phyloP scores from a whole-genome alignment of 306 rosid species.

The Abrus pulchellus region DNA sequence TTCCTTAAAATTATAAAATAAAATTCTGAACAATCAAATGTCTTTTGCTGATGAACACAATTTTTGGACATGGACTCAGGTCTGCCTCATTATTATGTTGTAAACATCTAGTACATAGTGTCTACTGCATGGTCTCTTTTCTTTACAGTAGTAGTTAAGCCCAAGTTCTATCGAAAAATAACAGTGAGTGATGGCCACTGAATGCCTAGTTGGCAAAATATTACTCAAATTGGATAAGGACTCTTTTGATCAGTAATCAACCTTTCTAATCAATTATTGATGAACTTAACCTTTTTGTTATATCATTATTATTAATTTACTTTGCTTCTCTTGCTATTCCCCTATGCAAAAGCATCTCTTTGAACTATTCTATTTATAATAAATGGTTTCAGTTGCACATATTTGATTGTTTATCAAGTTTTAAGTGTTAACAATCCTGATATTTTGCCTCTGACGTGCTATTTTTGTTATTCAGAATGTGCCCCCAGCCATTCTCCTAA shows the following conservation, averaged over 20 bases:
- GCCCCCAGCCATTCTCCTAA: slow-evolving; percentile 92
- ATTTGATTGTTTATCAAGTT: neutral
- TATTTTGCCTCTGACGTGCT: slow-evolving; percentile 36
- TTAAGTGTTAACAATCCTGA: slow-evolving; percentile 24
- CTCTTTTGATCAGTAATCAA: slow-evolving; percentile 21
- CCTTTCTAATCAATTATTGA: neutral
- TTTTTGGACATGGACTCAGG: neutral
- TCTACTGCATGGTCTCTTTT: slow-evolving; percentile 3
- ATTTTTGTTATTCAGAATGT: slow-evolving; percentile 70
- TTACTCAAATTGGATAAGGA: slow-evolving; percentile 26
- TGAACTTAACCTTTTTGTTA: slow-evolving; percentile 19
- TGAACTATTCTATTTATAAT: neutral
- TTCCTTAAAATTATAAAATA: slow-evolving; percentile 12
- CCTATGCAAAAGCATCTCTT: neutral
- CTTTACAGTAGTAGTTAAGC: slow-evolving; percentile 18
- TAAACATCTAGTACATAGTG: neutral
- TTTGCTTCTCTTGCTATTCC: slow-evolving; percentile 11
- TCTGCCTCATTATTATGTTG: slow-evolving; percentile 14
- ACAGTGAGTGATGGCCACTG: neutral
- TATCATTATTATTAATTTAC: neutral
- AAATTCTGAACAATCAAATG: neutral
- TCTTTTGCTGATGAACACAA: neutral
- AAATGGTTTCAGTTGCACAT: neutral
- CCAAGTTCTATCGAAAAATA: neutral
- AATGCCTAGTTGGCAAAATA: slow-evolving; percentile 26